Evolutionary conservation across 768 basidiomycete genomes (phyloP), one percentile per base, ranked within the genome.

Genomic region (Udeniomyces megalosporus): DNA sequence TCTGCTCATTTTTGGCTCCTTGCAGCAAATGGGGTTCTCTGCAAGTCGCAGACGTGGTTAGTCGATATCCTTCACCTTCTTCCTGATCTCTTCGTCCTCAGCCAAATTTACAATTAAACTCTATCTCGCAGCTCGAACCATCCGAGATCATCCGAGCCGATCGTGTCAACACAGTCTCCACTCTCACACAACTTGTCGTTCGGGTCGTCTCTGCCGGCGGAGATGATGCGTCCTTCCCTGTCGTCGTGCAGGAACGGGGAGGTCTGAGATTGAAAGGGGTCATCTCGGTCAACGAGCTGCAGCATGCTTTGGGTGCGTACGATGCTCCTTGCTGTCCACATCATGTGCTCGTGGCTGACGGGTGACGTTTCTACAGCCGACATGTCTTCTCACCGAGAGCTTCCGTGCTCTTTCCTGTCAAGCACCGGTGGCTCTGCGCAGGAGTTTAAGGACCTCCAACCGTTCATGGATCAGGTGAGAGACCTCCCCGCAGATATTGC

Each of bases 211-310:
- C 69, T 15, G 56, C 67, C 0, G 75, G 72, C 3, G 62, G 70
- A 15, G 64, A 66, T 1, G 75, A 92, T 69, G 77, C 81, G 49
- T 92, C 92, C 4, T 91, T 97, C 73, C 92, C 93, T 0, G 84
- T 96, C 58, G 70, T 96, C 57, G 70, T 67, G 8, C 31, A 34
- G 75, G 82, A 66, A 35, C 81, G 78, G 58, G 69, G 75, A 8
- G 80, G 80, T 22, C 67, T 78, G 68, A 79, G 87, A 44, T 79
- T 95, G 78, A 79, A 88, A 42, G 95, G 91, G 7, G 92, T 92
- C 71, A 85, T 97, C 63, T 89, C 90, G 0, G 81, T 83, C 31
- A 92, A 84, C 68, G 95, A 99, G 73, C 80, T 99, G 15, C 90
- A 95, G 69, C 90, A 97, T 73, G 91, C 88, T 5, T 75, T 99